phyloP scores from a whole-genome alignment of 2,329 filamentous ascomycete genomes.

The Epichloe scottii region DNA sequence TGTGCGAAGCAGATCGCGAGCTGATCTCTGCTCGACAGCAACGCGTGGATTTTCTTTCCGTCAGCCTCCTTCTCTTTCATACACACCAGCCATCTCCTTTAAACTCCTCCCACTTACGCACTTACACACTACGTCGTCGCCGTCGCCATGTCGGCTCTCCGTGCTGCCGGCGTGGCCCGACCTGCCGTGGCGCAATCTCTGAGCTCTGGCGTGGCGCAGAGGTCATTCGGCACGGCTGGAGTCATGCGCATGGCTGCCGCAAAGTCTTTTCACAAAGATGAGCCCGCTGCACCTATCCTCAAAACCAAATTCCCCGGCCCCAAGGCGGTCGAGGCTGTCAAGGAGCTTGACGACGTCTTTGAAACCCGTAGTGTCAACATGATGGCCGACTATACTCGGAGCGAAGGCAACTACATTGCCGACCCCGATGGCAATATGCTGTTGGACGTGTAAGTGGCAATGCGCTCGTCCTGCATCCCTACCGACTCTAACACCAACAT shows the following conservation, averaged over 20 bases:
- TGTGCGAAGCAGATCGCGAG: background rate
- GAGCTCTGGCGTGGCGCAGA: constrained; percentile 2
- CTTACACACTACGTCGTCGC: background rate
- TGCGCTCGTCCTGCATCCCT: background rate
- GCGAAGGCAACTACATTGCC: constrained; percentile 68
- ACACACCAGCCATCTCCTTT: no score
- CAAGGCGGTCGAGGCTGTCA: constrained; percentile 53
- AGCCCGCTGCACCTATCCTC: constrained; percentile 39
- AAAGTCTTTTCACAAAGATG: constrained; percentile 30
- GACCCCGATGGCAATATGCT: constrained; percentile 60
- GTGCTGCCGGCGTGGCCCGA: constrained; percentile 6
- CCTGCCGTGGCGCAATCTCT: constrained; percentile 1
- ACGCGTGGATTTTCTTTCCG: no score
- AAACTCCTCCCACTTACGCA: background rate
- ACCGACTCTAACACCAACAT: background rate
- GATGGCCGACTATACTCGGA: constrained; percentile 63
- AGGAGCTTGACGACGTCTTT: constrained; percentile 65
- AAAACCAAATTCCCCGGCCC: constrained; percentile 63
- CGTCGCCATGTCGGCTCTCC: constrained; percentile 9
- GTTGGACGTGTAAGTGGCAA: constrained; percentile 50
- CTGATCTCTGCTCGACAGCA: background rate
- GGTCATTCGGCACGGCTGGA: constrained; percentile 7
- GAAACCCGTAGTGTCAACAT: constrained; percentile 80
- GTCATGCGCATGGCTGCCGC: constrained; percentile 18
- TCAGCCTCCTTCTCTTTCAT: no score